Percentiles rank a stretch among this genome's conserved stretches.
Conservation (phyloP, 2,329 filamentous ascomycete species). For the Trichoderma sp. region DNA sequence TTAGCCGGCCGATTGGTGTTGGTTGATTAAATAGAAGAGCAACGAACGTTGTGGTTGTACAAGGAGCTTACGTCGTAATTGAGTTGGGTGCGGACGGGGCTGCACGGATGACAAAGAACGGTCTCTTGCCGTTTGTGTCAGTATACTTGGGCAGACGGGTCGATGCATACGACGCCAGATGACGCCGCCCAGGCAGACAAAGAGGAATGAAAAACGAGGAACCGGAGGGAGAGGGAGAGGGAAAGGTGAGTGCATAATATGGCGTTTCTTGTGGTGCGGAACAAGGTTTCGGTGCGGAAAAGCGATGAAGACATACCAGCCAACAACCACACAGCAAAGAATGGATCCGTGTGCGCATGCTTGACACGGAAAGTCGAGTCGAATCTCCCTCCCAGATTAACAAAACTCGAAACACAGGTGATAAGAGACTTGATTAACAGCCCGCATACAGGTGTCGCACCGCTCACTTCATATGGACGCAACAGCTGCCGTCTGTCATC, state of each 20-base stretch:
- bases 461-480: neutral
- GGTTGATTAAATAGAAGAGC: neutral
- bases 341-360: neutral
- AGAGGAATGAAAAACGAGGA: neutral
- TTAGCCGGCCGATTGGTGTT: neutral
- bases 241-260: neutral
- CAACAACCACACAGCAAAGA: neutral
- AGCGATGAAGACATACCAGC: neutral
- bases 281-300: slow-evolving; percentile 4
- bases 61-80: neutral
- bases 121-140: neutral
- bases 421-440: neutral
- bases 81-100: slow-evolving; percentile 5
- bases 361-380: neutral
- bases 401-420: neutral
- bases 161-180: neutral
- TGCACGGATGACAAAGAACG: neutral
- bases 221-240: neutral
- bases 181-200: neutral
- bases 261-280: neutral
- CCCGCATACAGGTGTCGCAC: slow-evolving; percentile 1
- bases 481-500: slow-evolving; percentile 12
- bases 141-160: neutral
- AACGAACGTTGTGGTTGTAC: slow-evolving; percentile 1
- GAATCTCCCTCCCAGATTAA: neutral